Conservation (phyloP, 192 early-diverging fungal species). For the Rhizophagus prolifer region DNA sequence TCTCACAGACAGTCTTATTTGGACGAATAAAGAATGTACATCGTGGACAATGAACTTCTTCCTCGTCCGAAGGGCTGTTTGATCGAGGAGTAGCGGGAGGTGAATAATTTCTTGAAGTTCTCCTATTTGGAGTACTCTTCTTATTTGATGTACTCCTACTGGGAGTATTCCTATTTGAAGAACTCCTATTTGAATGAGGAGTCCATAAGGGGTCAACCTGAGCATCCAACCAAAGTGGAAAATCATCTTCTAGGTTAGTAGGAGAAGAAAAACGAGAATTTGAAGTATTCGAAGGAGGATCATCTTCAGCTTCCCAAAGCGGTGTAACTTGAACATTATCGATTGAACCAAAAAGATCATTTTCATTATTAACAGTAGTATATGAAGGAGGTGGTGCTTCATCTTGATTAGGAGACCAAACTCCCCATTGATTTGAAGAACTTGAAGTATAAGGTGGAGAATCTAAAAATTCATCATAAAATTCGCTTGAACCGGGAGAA, state of each 20-base stretch:
- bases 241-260: neutral
- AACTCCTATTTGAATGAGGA: neutral
- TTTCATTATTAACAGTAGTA: neutral
- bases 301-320: neutral
- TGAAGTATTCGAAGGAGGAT: neutral
- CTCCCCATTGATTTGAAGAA: neutral
- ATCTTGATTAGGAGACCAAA: neutral
- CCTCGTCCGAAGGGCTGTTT: neutral
- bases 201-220: neutral
- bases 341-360: neutral
- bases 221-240: neutral
- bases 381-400: neutral
- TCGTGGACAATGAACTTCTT: neutral
- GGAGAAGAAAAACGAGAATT: neutral
- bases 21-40: conserved; percentile 16
- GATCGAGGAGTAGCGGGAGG: neutral
- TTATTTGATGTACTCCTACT: too few relatives aligned
- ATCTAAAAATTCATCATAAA: neutral
- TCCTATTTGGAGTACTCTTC: neutral
- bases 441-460: neutral
- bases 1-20: conserved; percentile 13
- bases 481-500: neutral
- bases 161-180: too few relatives aligned
- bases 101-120: neutral
- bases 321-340: neutral